phyloP scores from a whole-genome alignment of 352 stramenopile species.

The Pythium chondricola region DNA sequence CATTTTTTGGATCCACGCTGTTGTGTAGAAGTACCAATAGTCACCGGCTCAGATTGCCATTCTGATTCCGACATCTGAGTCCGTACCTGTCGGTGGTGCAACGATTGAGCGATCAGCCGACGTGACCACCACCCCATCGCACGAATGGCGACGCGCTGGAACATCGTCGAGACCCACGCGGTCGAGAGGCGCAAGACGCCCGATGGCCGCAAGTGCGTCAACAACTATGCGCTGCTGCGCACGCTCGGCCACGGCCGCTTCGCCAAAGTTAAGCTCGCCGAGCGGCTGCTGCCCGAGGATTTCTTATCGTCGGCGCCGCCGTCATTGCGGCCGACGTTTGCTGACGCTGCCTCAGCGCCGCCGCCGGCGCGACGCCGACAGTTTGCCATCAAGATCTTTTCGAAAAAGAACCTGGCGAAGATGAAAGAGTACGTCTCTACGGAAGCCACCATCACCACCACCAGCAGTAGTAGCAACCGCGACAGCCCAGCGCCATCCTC shows the following conservation, averaged over 20 bases:
- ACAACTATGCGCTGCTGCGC: constrained; percentile 74
- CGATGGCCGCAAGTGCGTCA: constrained; percentile 54
- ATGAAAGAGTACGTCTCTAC: constrained; percentile 72
- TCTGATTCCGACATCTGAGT: too few species aligned
- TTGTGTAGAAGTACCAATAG: too few species aligned
- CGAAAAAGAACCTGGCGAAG: constrained; percentile 61
- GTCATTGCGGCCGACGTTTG: constrained; percentile 1
- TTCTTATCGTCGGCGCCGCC: too few species aligned
- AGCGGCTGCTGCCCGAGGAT: constrained; percentile 29
- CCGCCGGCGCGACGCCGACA: constrained; percentile 21
- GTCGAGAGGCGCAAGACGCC: constrained; percentile 42
- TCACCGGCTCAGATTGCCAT: too few species aligned
- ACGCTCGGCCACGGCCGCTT: constrained; percentile 74
- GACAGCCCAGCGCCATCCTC: neutral
- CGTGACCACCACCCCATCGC: too few species aligned
- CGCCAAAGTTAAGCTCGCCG: constrained; percentile 81
- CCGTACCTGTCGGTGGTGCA: too few species aligned
- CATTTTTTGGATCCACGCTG: too few species aligned
- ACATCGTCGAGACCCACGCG: constrained; percentile 61
- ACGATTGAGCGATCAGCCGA: too few species aligned
- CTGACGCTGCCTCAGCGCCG: neutral
- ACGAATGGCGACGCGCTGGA: constrained; percentile 37
- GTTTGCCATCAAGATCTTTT: constrained; percentile 86
- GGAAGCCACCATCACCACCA: neutral
- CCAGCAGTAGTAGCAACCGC: neutral